Percentiles rank a stretch among this genome's conserved stretches.
Conservation (phyloP, 352 stramenopile species). For the Phytopythium montanum region DNA sequence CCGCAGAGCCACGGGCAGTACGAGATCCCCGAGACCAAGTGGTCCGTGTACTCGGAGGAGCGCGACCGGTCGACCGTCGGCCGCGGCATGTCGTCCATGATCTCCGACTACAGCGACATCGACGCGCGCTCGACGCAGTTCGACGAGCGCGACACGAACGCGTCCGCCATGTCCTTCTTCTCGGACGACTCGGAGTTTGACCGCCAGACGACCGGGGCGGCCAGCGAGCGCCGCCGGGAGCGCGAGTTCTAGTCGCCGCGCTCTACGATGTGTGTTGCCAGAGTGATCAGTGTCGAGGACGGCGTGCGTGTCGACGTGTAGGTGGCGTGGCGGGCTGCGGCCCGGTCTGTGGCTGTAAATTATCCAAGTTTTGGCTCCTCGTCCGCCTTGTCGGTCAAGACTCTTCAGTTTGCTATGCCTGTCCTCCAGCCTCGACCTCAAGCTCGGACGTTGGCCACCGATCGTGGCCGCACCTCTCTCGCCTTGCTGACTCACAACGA, state of each 20-base stretch:
- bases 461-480: background rate
- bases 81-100: constrained; percentile 7
- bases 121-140: constrained; percentile 4
- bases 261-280: background rate
- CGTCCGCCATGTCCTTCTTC: constrained; percentile 31
- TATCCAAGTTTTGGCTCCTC: constrained; percentile 1
- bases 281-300: background rate
- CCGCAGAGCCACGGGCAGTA: background rate
- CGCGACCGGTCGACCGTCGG: constrained; percentile 3
- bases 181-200: constrained; percentile 35
- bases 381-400: background rate
- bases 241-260: constrained; percentile 26
- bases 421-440: background rate
- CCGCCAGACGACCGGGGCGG: constrained; percentile 10
- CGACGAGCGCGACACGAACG: constrained; percentile 17
- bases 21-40: constrained; percentile 3
- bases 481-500: background rate
- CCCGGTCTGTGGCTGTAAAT: background rate
- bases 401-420: background rate
- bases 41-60: constrained; percentile 8
- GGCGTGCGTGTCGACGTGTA: background rate
- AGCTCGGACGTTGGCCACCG: background rate
- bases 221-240: constrained; percentile 3
- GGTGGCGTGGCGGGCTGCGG: background rate
- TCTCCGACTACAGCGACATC: constrained; percentile 9